These are phyloP conservation scores for Apiospora rasikravindrae DNA, from an alignment of 2,329 filamentous ascomycete genomes.

Conservation along the genomic window DNA sequence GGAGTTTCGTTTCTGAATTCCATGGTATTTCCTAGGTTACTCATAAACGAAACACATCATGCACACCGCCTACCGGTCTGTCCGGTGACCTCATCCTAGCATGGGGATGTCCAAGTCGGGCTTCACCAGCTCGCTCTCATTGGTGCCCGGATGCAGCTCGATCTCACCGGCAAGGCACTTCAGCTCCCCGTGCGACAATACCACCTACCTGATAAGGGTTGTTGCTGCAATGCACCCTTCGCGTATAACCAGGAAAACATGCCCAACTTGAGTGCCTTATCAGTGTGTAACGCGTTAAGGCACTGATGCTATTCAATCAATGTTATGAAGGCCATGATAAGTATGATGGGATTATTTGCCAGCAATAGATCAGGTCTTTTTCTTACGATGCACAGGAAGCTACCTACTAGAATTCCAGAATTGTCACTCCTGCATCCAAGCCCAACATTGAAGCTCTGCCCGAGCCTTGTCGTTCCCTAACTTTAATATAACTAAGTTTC, in stretches of 20 bases:
- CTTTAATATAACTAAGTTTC: not conserved
- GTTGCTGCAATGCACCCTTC: not conserved
- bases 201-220: not conserved
- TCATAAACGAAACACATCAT: not conserved
- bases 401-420: not conserved
- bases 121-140: not conserved
- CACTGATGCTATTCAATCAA: not conserved
- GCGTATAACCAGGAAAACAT: not conserved
- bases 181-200: not conserved
- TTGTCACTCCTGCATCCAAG: not conserved
- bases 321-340: not conserved
- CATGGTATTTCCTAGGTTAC: not conserved
- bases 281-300: not conserved
- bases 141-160: not conserved
- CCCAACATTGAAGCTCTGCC: no score
- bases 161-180: slow-evolving; percentile 8
- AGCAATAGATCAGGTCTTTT: not conserved
- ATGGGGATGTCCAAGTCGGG: not conserved
- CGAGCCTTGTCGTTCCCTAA: not conserved
- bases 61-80: slow-evolving; percentile 15
- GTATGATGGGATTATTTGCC: not conserved
- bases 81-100: not conserved
- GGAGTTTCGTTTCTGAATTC: not conserved
- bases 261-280: not conserved
- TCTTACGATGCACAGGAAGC: not conserved